Evolutionary conservation across 345 rosid species (phyloP), one percentile per base, ranked within the genome.

Genomic region (Toxicodendron radicans): DNA sequence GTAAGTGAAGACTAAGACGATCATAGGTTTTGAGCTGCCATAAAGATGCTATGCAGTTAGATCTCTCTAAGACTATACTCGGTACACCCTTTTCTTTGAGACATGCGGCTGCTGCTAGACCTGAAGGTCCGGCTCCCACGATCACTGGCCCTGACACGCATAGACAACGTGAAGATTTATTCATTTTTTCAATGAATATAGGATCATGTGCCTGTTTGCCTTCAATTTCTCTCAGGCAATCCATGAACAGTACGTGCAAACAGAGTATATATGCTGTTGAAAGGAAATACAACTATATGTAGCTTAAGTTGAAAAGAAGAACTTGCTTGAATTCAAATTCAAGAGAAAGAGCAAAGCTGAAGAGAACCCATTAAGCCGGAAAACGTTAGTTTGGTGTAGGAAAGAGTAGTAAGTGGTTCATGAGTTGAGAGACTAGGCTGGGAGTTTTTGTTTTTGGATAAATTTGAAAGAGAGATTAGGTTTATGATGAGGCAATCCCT

Each of bases 41-140:
- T 4, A 93, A 62, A 13, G 98, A 91, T 7, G 95, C 95, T 76
- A 93, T 82, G 69, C 95, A 88, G 79, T 84, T 80, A 62, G 91
- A 84, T 79, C 89, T 85, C 81, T 93, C 98, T 3, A 93, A 87
- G 46, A 91, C 73, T 43, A 87, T 58, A 35, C 87, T 79, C 18
- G 79, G 72, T 2, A 93, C 80, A 0, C 84, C 88, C 71, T 53
- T 80, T 75, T 81, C 72, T 18, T 81, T 83, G 2, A 93, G 87
- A 79, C 97, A 87, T 5, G 97, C 94, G 1, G 92, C 92, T n/a
- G 84, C 77, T 13, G 95, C 95, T 4, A 93, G 80, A 0, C 97
- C 97, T 2, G 97, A 90, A 1, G 97, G 97, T 10, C 97, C 98
- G 0, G 92, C 95, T 0, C 98, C 97, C 4, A 93, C 89, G 57